Evolutionary conservation across 352 stramenopile genomes (phyloP).

Genomic region (Phytophthora aleatoria): DNA sequence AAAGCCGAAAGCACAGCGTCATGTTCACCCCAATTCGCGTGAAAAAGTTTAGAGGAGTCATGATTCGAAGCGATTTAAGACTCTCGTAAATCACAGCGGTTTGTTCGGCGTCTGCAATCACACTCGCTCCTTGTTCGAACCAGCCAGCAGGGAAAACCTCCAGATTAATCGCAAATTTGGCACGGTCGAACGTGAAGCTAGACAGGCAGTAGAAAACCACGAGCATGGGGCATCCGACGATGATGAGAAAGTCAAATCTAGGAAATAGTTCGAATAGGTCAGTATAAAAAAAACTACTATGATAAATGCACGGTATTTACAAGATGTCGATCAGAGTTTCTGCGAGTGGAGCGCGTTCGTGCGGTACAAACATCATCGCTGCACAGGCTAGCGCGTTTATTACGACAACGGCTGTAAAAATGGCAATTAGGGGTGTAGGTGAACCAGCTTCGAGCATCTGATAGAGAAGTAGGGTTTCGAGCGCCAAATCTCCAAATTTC

Average conservation of each 20-base stretch:
- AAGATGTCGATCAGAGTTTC: too few relatives aligned
- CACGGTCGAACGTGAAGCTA: slow-evolving; percentile 1
- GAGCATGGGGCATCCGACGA: slow-evolving; percentile 2
- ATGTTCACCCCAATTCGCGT: slow-evolving; percentile 34
- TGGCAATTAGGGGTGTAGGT: too few relatives aligned
- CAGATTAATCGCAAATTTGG: slow-evolving; percentile 2
- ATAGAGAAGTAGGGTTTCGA: too few relatives aligned
- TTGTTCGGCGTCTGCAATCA: background rate
- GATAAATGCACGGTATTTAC: too few relatives aligned
- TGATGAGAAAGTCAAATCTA: slow-evolving; percentile 2
- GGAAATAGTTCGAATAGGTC: too few relatives aligned
- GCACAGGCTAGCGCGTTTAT: too few relatives aligned
- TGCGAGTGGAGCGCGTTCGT: too few relatives aligned
- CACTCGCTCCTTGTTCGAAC: slow-evolving; percentile 1
- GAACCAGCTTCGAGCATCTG: too few relatives aligned
- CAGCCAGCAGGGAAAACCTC: background rate
- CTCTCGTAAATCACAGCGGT: background rate
- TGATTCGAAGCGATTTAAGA: slow-evolving; percentile 31
- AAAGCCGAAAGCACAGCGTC: slow-evolving; percentile 27
- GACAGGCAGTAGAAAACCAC: slow-evolving; percentile 1
- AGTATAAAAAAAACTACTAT: too few relatives aligned
- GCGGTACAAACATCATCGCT: too few relatives aligned
- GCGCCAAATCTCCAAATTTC: too few relatives aligned
- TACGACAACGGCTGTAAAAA: too few relatives aligned
- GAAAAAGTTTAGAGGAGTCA: slow-evolving; percentile 31